Evolutionary conservation across 2,329 filamentous ascomycete species (phyloP).

Genomic region (Aspergillus amoenus): DNA sequence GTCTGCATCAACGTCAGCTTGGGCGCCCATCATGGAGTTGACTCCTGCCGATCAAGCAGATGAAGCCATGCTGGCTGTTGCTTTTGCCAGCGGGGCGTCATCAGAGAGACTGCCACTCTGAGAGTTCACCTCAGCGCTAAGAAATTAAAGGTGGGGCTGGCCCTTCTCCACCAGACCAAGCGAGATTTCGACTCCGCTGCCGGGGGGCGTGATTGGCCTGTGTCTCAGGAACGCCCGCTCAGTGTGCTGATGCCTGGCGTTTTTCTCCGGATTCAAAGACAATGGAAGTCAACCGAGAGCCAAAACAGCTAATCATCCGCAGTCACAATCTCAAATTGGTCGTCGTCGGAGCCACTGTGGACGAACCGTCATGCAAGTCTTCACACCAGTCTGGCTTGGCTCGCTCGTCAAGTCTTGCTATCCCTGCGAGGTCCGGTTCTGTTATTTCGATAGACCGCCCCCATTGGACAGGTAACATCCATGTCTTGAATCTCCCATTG

Average conservation of each 20-base stretch:
- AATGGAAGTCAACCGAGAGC: not conserved
- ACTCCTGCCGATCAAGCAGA: not conserved
- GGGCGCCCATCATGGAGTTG: not conserved
- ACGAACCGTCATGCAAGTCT: not conserved
- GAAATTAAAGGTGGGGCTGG: conserved; percentile 18
- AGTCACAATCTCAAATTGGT: conserved; percentile 2
- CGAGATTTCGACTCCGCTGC: conserved; percentile 23
- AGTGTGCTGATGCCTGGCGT: conserved; percentile 18
- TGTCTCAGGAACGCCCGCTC: conserved; percentile 20
- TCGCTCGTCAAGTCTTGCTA: not conserved
- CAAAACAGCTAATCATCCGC: not conserved
- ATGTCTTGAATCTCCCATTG: not conserved
- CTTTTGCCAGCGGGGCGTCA: conserved; percentile 5
- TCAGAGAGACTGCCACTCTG: conserved; percentile 11
- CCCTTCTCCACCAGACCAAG: conserved; percentile 19
- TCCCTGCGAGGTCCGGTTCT: not conserved
- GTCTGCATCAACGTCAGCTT: not conserved
- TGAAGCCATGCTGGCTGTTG: not conserved
- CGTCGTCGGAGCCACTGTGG: not conserved
- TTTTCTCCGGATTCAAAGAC: conserved; percentile 18
- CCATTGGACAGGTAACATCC: not conserved
- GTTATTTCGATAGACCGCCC: not conserved
- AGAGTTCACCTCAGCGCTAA: no score
- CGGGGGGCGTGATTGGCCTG: conserved; percentile 18
- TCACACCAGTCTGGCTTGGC: not conserved